Evolutionary conservation across 2,329 filamentous ascomycete species (phyloP).

Genomic region (Madurella fahalii): DNA sequence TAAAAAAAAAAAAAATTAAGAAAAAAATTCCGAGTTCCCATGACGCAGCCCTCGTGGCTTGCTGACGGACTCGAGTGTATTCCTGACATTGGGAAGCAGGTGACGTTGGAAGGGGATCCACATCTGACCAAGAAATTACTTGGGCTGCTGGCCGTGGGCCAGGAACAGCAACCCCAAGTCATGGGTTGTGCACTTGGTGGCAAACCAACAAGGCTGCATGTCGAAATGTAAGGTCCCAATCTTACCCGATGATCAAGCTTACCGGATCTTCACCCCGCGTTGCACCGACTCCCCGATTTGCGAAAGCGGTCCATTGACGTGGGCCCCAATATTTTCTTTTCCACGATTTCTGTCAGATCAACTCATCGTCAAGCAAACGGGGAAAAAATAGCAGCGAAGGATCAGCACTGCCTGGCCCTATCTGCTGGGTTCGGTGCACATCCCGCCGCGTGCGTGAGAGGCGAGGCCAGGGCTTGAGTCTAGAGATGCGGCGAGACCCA

Average conservation of each 20-base stretch:
- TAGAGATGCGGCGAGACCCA: too few relatives aligned
- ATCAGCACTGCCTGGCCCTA: too few relatives aligned
- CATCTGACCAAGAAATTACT: constrained; percentile 14
- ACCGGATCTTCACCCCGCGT: not conserved
- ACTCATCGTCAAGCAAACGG: not conserved
- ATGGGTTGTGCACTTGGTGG: not conserved
- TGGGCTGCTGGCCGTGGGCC: constrained; percentile 7
- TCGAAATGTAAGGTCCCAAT: too few relatives aligned
- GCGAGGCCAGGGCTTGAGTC: too few relatives aligned
- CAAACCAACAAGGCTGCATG: too few relatives aligned
- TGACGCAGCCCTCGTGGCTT: constrained; percentile 10
- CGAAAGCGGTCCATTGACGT: too few relatives aligned
- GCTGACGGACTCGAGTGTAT: not conserved
- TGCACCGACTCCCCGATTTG: constrained; percentile 13
- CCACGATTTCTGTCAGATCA: not conserved
- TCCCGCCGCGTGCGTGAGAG: too few relatives aligned
- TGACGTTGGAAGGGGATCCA: constrained; percentile 20
- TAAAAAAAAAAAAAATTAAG: too few relatives aligned
- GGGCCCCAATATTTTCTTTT: too few relatives aligned
- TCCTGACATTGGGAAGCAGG: constrained; percentile 15
- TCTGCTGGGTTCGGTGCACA: too few relatives aligned
- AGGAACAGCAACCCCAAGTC: not conserved
- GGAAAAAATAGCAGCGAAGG: too few relatives aligned
- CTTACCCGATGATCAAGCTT: constrained; percentile 12
- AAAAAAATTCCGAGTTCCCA: constrained; percentile 4